Evolutionary conservation across 169 alveolate species (phyloP).

Genomic region (Eimeria praecox): DNA sequence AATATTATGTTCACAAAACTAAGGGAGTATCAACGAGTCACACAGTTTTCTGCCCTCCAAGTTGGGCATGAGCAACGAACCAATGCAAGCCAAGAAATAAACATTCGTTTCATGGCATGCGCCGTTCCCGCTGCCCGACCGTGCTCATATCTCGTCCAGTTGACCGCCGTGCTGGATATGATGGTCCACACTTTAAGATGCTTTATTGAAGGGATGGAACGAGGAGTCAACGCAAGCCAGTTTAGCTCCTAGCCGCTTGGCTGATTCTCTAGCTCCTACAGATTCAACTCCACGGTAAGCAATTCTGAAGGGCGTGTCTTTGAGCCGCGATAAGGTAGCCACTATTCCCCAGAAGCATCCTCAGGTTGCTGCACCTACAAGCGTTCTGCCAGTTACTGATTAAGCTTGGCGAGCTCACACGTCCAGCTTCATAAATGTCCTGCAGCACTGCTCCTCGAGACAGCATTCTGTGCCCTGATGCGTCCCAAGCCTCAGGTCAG

Average conservation of each 20-base stretch:
- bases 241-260: not conserved
- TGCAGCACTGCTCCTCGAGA: not conserved
- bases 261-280: not conserved
- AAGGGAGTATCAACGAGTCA: too few relatives aligned
- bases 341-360: not conserved
- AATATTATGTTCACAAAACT: too few relatives aligned
- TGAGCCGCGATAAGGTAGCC: not conserved
- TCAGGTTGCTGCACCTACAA: too few relatives aligned
- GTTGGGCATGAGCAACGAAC: too few relatives aligned
- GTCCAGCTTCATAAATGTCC: not conserved
- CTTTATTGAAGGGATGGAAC: not conserved
- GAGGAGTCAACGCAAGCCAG: not conserved
- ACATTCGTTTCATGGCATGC: not conserved
- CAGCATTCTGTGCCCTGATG: not conserved
- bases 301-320: not conserved
- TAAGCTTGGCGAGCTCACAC: too few relatives aligned
- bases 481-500: not conserved
- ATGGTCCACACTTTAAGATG: not conserved
- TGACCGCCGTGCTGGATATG: not conserved
- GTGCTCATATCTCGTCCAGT: not conserved
- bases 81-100: not conserved
- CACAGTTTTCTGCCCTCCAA: too few relatives aligned
- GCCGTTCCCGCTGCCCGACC: not conserved
- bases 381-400: too few relatives aligned
- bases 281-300: not conserved